phyloP scores from a whole-genome alignment of 192 early-diverging fungal species.

The Mortierella antarctica region DNA sequence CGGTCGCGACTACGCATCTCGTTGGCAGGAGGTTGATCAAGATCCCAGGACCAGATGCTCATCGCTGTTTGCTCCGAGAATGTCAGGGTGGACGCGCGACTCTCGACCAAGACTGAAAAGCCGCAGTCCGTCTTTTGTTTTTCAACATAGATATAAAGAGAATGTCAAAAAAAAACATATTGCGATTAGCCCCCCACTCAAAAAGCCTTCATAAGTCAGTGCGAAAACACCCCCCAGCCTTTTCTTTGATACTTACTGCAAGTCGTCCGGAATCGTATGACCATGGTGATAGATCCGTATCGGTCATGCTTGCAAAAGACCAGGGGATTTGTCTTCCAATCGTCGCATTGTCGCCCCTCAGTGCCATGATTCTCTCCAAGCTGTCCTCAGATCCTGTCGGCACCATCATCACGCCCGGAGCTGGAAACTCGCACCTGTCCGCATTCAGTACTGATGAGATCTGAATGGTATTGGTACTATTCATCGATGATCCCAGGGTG shows the following conservation, averaged over 20 bases:
- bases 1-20: slow-evolving; percentile 19
- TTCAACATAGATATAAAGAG: not conserved
- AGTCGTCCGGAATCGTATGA: slow-evolving; percentile 11
- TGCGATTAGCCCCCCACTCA: not conserved
- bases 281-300: slow-evolving; percentile 27
- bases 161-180: too few relatives aligned
- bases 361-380: not conserved
- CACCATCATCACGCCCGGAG: slow-evolving; percentile 33
- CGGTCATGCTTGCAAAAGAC: slow-evolving; percentile 44
- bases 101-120: slow-evolving; percentile 13
- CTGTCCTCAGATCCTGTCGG: slow-evolving; percentile 26
- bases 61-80: slow-evolving; percentile 38
- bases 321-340: slow-evolving; percentile 12
- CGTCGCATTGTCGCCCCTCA: not conserved
- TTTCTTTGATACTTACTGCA: slow-evolving; percentile 25
- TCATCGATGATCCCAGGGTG: slow-evolving; percentile 27
- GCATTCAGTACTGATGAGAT: slow-evolving; percentile 9
- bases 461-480: slow-evolving; percentile 22
- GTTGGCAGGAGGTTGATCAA: slow-evolving; percentile 32
- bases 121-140: slow-evolving; percentile 33
- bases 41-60: slow-evolving; percentile 53
- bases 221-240: not conserved
- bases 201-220: too few relatives aligned
- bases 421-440: slow-evolving; percentile 12
- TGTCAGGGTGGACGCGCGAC: slow-evolving; percentile 3